Evolutionary conservation across 345 rosid genomes (phyloP).

Genomic region (Acer campestre): DNA sequence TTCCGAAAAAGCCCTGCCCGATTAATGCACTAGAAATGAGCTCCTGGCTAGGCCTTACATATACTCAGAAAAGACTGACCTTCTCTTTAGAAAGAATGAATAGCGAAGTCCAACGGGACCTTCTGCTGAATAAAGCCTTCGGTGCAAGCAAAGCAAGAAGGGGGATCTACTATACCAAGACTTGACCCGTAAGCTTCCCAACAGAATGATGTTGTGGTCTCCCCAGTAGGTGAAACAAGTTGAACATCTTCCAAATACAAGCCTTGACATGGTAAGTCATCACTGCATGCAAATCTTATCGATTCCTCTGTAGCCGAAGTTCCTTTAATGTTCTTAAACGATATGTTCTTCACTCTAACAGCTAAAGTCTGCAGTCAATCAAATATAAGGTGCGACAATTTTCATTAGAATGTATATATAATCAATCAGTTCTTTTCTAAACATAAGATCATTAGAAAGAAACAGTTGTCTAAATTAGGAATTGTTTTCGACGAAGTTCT

Average conservation of each 20-base stretch:
- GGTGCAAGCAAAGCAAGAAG: constrained; percentile 52
- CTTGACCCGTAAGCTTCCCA: constrained; percentile 83
- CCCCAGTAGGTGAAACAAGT: constrained; percentile 44
- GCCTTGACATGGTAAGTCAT: constrained; percentile 56
- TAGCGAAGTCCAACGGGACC: constrained; percentile 24
- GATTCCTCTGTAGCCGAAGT: constrained; percentile 83
- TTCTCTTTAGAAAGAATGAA: constrained; percentile 36
- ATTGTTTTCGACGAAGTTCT: neutral
- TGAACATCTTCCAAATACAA: constrained; percentile 66
- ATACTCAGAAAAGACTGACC: neutral
- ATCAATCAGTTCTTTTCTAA: neutral
- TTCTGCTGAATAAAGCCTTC: constrained; percentile 49
- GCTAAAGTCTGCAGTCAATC: constrained; percentile 66
- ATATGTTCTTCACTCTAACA: constrained; percentile 63
- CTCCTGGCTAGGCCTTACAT: neutral
- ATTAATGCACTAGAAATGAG: neutral
- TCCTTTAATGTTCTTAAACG: constrained; percentile 58
- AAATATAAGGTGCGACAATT: constrained; percentile 2
- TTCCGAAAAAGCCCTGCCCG: neutral
- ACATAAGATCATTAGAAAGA: neutral
- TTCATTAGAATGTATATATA: neutral
- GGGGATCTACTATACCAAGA: constrained; percentile 55
- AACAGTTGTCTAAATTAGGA: neutral
- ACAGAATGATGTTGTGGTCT: constrained; percentile 53
- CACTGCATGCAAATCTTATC: constrained; percentile 73